Evolutionary conservation across 139 green algal genomes (phyloP).

Genomic region (Coelastrella sp.): DNA sequence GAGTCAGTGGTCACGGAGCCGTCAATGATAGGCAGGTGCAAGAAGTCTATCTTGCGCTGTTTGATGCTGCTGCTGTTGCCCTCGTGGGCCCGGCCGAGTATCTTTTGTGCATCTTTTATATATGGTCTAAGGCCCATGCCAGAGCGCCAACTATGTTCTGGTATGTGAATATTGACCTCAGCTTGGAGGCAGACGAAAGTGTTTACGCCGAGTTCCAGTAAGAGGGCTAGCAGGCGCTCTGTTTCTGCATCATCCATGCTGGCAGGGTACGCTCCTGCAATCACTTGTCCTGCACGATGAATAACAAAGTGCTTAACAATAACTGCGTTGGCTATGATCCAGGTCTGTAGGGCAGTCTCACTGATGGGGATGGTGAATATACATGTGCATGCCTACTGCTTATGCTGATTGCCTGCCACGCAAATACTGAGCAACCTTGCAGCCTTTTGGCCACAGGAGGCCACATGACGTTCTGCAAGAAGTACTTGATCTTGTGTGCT

Average conservation of each 20-base stretch:
- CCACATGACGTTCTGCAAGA: too few relatives aligned
- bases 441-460: too few relatives aligned
- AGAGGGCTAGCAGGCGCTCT: slow-evolving; percentile 71
- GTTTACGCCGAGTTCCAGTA: slow-evolving; percentile 85
- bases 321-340: not conserved
- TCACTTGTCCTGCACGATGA: slow-evolving; percentile 38
- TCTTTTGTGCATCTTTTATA: slow-evolving; percentile 84
- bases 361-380: not conserved
- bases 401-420: not conserved
- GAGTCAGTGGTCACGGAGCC: slow-evolving; percentile 76
- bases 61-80: slow-evolving; percentile 64
- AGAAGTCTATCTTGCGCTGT: slow-evolving; percentile 83
- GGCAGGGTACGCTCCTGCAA: slow-evolving; percentile 78
- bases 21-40: slow-evolving; percentile 86
- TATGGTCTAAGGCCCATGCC: slow-evolving; percentile 81
- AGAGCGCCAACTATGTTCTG: slow-evolving; percentile 73
- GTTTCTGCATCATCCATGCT: slow-evolving; percentile 79
- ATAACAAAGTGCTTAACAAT: not conserved
- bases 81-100: slow-evolving; percentile 73
- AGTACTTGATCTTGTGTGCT: not conserved
- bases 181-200: slow-evolving; percentile 90
- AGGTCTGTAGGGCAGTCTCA: not conserved
- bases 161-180: slow-evolving; percentile 80
- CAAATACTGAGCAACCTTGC: not conserved
- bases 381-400: not conserved